Evolutionary conservation across 2,329 filamentous ascomycete genomes (phyloP), one percentile per base, ranked within the genome.

Genomic region (Diaporthe sp.): DNA sequence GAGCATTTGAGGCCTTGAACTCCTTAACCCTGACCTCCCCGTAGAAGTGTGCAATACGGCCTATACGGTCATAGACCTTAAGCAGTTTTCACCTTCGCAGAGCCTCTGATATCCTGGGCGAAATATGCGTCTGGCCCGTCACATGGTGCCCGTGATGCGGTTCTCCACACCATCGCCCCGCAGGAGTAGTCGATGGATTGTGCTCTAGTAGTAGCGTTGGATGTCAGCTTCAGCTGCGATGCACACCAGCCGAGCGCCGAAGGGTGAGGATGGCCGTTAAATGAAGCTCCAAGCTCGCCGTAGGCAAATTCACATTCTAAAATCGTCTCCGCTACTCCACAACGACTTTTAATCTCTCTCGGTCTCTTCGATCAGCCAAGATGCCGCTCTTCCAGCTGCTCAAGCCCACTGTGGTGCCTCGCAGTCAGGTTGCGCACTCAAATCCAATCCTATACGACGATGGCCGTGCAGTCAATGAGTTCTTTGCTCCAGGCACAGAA

Each of bases 161-260:
- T 22, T 35, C 15, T 50, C 33, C 45, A 52, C 64, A 52, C 64
- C 30, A 52, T n/a, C 13, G 8, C 13, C 45, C 64, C 45, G 64
- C 30, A 67, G 45, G 30, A 38, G 19, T 12, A 38, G 45, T 52
- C 45, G 25, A 38, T 13, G 22, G 5, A 5, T 28, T 6, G 30
- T 19, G 4, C 30, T 67, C 17, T 38, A 50, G 45, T 7, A 38
- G 64, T 52, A 52, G 64, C 45, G 64, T 35, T 28, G 30, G 64
- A 52, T 40, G 45, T 52, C 64, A 67, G 64, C 64, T 50, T 52
- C 64, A 67, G 64, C 64, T 50, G 45, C 45, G 45, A 67, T 52
- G 61, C 42, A 35, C 28, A 38, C 61, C 45, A 38, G 22, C 45
- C 19, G 22, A 52, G 45, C 45, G 64, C 42, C 42, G 38, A 64